Percentiles rank a stretch among this genome's conserved stretches.
These are phyloP conservation scores for Mortierella alpina DNA, from an alignment of 192 early-diverging fungal species.

Conservation along the genomic window DNA sequence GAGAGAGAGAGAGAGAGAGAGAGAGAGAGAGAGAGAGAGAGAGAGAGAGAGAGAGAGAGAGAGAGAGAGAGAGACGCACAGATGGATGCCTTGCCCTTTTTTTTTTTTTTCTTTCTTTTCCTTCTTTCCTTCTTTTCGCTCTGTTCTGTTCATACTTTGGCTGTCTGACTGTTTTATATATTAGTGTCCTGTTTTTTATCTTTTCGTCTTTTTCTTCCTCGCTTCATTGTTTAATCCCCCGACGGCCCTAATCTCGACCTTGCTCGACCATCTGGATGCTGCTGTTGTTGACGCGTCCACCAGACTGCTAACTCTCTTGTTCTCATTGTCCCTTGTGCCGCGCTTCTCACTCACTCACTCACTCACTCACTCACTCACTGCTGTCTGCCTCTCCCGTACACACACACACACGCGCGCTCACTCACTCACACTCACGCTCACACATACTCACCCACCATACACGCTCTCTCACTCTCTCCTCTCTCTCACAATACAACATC, in stretches of 20 bases:
- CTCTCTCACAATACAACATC: not conserved
- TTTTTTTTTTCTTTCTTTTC: not conserved
- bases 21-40: not conserved
- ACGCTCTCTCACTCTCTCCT: not conserved
- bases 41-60: not conserved
- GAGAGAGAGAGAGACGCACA: not conserved
- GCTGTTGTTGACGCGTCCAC: too few species aligned
- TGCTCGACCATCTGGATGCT: too few species aligned
- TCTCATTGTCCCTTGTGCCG: not conserved
- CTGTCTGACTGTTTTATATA: not conserved
- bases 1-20: not conserved
- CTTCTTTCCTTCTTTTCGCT: slow-evolving; percentile 4
- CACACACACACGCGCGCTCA: not conserved
- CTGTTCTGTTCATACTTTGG: not conserved
- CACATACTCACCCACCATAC: not conserved
- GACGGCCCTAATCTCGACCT: too few species aligned
- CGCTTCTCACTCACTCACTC: not conserved
- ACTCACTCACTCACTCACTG: too few species aligned
- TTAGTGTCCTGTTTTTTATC: too few species aligned
- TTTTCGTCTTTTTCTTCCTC: not conserved
- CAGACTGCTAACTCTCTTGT: not conserved
- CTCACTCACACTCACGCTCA: too few species aligned
- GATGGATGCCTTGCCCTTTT: not conserved
- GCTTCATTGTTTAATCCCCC: not conserved
- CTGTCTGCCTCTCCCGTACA: not conserved